A percentile compares a stretch with the other conserved stretches of the same genome.
These are phyloP conservation scores for Solanum chiquidenum DNA, from an alignment of 257 asterid genomes.

Conservation along the genomic window DNA sequence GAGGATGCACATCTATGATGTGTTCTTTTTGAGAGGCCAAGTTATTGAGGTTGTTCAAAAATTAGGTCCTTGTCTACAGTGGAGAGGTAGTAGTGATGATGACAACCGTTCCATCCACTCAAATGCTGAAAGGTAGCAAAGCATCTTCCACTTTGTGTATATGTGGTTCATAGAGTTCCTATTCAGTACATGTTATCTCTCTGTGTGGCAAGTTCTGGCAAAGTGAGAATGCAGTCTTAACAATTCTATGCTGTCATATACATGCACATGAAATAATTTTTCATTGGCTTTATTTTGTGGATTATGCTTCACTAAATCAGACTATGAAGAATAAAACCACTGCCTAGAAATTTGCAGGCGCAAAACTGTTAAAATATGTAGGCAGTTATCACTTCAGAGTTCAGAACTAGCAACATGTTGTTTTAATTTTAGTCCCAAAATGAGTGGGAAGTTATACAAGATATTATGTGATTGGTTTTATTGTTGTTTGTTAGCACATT, in stretches of 20 bases:
- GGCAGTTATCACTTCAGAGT: neutral
- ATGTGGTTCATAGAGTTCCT: neutral
- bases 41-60: constrained; percentile 50
- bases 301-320: neutral
- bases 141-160: neutral
- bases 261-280: neutral
- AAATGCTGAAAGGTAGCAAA: constrained; percentile 77
- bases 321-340: neutral
- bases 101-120: constrained; percentile 40
- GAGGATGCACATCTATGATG: constrained; percentile 65
- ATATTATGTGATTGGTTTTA: neutral
- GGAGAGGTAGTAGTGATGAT: constrained; percentile 25
- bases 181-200: neutral
- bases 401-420: neutral
- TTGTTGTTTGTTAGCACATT: neutral
- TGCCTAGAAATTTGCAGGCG: neutral
- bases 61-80: constrained; percentile 73
- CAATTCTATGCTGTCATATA: neutral
- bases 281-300: neutral
- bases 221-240: neutral
- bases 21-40: constrained; percentile 58
- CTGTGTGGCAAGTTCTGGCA: neutral
- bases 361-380: neutral
- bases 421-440: neutral
- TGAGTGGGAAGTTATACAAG: neutral